phyloP scores from a whole-genome alignment of 2,329 filamentous ascomycete species.

The Phaeoacremonium minimum region DNA sequence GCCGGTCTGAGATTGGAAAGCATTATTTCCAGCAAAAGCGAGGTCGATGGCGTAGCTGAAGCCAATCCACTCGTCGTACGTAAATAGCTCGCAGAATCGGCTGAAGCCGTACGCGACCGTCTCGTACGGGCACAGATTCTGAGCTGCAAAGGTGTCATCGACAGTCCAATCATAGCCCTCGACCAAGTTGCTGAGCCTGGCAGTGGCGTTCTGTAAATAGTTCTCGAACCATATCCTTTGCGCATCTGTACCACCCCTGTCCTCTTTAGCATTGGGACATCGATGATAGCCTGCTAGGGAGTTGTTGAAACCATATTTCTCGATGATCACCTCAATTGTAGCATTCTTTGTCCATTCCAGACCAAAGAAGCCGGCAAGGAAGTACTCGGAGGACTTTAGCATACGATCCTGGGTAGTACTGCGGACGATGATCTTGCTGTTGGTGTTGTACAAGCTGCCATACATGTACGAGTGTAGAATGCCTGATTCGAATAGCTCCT shows the following conservation, averaged over 20 bases:
- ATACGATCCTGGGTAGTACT: slow-evolving; percentile 76
- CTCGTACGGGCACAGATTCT: slow-evolving; percentile 73
- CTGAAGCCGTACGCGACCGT: slow-evolving; percentile 74
- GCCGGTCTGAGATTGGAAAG: slow-evolving; percentile 61
- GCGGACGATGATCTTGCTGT: slow-evolving; percentile 67
- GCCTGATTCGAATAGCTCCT: slow-evolving; percentile 67
- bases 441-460: slow-evolving; percentile 64
- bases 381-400: slow-evolving; percentile 74
- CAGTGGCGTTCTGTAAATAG: slow-evolving; percentile 62
- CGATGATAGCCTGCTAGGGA: slow-evolving; percentile 63
- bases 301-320: slow-evolving; percentile 61
- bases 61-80: slow-evolving; percentile 67
- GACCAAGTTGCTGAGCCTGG: slow-evolving; percentile 52
- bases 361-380: slow-evolving; percentile 75
- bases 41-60: slow-evolving; percentile 71
- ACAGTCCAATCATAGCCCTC: slow-evolving; percentile 59
- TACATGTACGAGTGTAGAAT: slow-evolving; percentile 70
- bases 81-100: slow-evolving; percentile 70
- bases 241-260: slow-evolving; percentile 48
- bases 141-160: slow-evolving; percentile 61
- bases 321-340: slow-evolving; percentile 69
- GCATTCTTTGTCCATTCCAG: slow-evolving; percentile 69
- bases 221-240: slow-evolving; percentile 54
- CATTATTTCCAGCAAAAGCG: slow-evolving; percentile 55
- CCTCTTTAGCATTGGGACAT: slow-evolving; percentile 58